Conservation (phyloP, 1,139 yeast species). For the Candida sp. region DNA sequence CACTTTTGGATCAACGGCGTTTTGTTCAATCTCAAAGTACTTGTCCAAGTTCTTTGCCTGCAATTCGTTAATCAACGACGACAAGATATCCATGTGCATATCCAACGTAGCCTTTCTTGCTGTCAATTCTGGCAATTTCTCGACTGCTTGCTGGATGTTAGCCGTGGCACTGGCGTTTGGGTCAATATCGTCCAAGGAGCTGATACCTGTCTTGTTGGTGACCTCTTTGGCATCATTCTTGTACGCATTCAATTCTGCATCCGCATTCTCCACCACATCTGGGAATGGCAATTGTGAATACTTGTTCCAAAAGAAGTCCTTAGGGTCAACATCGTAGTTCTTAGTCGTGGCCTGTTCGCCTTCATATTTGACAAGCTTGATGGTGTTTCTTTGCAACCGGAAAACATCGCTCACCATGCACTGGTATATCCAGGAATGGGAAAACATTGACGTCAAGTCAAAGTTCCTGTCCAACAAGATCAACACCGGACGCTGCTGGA, state of each 20-base stretch:
- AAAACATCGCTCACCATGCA: conserved; percentile 96
- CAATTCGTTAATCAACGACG: conserved; percentile 79
- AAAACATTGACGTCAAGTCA: conserved; percentile 91
- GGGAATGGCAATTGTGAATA: conserved; percentile 94
- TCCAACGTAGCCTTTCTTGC: conserved; percentile 89
- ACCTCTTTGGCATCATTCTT: conserved; percentile 88
- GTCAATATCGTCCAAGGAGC: conserved; percentile 73
- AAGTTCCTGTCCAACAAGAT: conserved; percentile 86
- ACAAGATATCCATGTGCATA: conserved; percentile 96
- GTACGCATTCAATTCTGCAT: conserved; percentile 77
- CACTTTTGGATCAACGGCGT: conserved; percentile 61
- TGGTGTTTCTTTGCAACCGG: conserved; percentile 74
- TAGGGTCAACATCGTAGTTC: conserved; percentile 86
- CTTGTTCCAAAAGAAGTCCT: conserved; percentile 88
- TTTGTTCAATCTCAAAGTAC: conserved; percentile 93
- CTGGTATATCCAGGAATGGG: conserved; percentile 98
- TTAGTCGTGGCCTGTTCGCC: conserved; percentile 44
- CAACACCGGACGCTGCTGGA: conserved; percentile 70
- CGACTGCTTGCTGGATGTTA: conserved; percentile 87
- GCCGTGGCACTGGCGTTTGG: conserved; percentile 67
- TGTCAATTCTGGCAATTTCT: conserved; percentile 90
- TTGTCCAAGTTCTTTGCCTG: conserved; percentile 88
- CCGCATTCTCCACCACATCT: conserved; percentile 97
- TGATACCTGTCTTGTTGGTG: conserved; percentile 78
- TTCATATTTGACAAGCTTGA: conserved; percentile 44